These are phyloP conservation scores for Sporothrix sp. DNA, from an alignment of 2,329 filamentous ascomycete genomes.

Conservation along the genomic window DNA sequence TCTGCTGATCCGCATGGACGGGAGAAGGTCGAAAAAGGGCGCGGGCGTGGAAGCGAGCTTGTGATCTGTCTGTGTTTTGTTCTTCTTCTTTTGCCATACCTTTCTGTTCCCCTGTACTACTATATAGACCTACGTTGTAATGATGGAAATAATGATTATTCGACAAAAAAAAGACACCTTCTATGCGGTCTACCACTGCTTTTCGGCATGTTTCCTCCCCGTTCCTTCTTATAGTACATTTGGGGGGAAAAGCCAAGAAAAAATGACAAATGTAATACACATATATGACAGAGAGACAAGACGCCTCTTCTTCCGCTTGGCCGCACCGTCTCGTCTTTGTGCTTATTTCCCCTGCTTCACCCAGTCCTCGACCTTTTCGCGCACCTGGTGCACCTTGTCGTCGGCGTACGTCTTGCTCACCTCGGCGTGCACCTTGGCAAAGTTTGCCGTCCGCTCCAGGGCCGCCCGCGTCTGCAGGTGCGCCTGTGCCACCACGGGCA, in stretches of 20 bases:
- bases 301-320: not conserved
- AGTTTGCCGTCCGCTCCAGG: conserved; percentile 58
- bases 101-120: not conserved
- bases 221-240: conserved; percentile 18
- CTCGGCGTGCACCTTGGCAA: conserved; percentile 64
- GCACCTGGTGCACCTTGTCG: conserved; percentile 65
- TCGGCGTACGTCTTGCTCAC: conserved; percentile 65
- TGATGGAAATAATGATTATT: conserved; percentile 6
- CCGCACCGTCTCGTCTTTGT: too few relatives aligned
- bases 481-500: conserved; percentile 71
- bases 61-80: not conserved
- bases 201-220: conserved; percentile 7
- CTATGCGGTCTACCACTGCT: conserved; percentile 5
- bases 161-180: not conserved
- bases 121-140: conserved; percentile 1
- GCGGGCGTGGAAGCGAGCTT: not conserved
- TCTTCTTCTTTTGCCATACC: not conserved
- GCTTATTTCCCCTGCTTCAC: conserved; percentile 77
- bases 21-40: not conserved
- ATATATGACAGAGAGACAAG: conserved; percentile 1
- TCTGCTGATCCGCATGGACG: conserved; percentile 35
- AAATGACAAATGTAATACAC: conserved; percentile 6
- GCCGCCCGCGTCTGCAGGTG: conserved; percentile 64
- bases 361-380: conserved; percentile 76
- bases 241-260: conserved; percentile 8